These are phyloP conservation scores for Aschersonia sp. DNA, from an alignment of 2,329 filamentous ascomycete species.

Conservation along the genomic window DNA sequence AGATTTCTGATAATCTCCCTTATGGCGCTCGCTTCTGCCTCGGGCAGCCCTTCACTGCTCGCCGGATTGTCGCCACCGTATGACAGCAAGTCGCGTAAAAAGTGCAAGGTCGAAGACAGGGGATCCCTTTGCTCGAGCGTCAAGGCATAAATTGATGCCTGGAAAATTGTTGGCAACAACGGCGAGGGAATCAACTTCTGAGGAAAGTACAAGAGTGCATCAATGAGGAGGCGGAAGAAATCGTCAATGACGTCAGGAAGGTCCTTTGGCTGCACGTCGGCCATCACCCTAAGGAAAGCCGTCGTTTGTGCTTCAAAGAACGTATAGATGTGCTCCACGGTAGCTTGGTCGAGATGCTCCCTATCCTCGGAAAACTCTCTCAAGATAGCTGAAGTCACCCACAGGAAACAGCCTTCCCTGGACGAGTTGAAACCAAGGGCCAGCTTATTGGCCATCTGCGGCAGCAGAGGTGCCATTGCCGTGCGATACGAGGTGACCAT, in stretches of 20 bases:
- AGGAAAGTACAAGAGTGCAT: conserved; percentile 87
- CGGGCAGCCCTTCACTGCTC: conserved; percentile 40
- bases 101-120: conserved; percentile 81
- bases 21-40: conserved; percentile 51
- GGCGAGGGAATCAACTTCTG: conserved; percentile 66
- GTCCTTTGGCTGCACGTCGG: conserved; percentile 60
- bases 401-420: conserved; percentile 92
- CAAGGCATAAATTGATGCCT: conserved; percentile 74
- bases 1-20: conserved; percentile 60
- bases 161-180: conserved; percentile 69
- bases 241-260: conserved; percentile 82
- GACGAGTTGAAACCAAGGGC: conserved; percentile 73
- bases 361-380: conserved; percentile 89
- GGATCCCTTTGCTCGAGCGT: conserved; percentile 85
- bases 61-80: conserved; percentile 69
- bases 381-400: conserved; percentile 89
- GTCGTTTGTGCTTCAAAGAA: conserved; percentile 93
- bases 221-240: conserved; percentile 85
- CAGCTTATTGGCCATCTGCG: conserved; percentile 75
- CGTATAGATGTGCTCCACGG: conserved; percentile 74
- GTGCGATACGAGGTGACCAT: conserved; percentile 95
- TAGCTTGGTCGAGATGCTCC: conserved; percentile 69
- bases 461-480: conserved; percentile 72
- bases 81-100: conserved; percentile 77
- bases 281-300: conserved; percentile 78